These are phyloP conservation scores for Trichoderma simmonsii DNA, from an alignment of 2,329 filamentous ascomycete genomes.

Conservation along the genomic window DNA sequence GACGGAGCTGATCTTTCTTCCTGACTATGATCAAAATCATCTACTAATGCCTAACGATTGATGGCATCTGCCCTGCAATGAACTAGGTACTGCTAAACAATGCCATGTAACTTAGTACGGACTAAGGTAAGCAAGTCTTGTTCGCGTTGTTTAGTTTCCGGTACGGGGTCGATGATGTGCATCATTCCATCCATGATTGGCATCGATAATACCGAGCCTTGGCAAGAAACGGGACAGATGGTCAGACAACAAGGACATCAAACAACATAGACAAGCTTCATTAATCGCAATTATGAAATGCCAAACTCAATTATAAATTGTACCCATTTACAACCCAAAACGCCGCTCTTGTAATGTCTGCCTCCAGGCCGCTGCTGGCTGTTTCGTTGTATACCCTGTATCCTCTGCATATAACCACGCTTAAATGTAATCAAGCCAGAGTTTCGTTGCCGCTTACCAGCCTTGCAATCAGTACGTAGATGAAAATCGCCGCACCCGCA, in stretches of 20 bases:
- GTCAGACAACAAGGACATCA: not conserved
- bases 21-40: not conserved
- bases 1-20: not conserved
- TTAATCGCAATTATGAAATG: not conserved
- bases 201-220: not conserved
- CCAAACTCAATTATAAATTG: not conserved
- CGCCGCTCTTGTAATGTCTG: not conserved
- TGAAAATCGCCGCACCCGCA: conserved; percentile 65
- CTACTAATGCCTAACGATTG: not conserved
- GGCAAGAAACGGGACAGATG: not conserved
- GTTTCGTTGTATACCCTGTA: not conserved
- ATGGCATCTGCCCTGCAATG: not conserved
- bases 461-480: conserved; percentile 79
- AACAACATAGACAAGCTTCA: not conserved
- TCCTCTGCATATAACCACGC: not conserved
- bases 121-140: not conserved
- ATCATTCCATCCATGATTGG: not conserved
- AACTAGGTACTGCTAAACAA: not conserved
- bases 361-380: not conserved
- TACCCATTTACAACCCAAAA: conserved; percentile 1
- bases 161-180: not conserved
- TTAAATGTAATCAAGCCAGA: conserved; percentile 20
- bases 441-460: conserved; percentile 55
- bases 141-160: not conserved
- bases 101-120: not conserved